Conservation (phyloP, 176 grass and related monocot genomes). For the Hsuehochloa calcarea region DNA sequence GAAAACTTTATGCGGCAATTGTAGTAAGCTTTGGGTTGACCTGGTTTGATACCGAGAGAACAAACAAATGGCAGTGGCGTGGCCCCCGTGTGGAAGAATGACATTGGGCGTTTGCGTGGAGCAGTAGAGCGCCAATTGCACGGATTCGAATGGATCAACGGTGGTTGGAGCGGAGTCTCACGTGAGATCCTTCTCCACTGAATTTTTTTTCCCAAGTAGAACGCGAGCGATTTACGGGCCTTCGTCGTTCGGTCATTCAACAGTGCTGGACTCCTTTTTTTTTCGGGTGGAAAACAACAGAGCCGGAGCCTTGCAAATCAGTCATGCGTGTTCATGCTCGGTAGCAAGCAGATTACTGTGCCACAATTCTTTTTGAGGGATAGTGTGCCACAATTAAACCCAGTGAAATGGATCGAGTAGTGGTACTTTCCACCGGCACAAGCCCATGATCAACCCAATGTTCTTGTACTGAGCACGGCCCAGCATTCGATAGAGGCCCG, state of each 20-base stretch:
- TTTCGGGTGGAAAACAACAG: too few relatives aligned
- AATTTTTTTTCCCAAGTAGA: too few relatives aligned
- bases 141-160: too few relatives aligned
- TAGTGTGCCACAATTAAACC: background rate
- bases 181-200: too few relatives aligned
- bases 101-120: background rate
- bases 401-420: background rate
- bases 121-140: background rate
- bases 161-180: too few relatives aligned
- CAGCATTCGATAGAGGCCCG: too few relatives aligned
- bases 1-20: slow-evolving; percentile 21
- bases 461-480: background rate
- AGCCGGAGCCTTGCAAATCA: background rate
- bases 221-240: background rate
- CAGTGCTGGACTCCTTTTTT: too few relatives aligned
- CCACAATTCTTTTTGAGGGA: too few relatives aligned
- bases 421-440: background rate
- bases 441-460: background rate
- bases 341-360: too few relatives aligned
- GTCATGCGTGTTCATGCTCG: background rate
- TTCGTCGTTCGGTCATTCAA: background rate
- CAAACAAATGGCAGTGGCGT: background rate
- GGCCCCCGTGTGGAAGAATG: background rate
- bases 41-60: background rate
- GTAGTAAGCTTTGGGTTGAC: background rate